Conservation (phyloP, 202 grass and related monocot species). For the Cymbopogon flexuosus region DNA sequence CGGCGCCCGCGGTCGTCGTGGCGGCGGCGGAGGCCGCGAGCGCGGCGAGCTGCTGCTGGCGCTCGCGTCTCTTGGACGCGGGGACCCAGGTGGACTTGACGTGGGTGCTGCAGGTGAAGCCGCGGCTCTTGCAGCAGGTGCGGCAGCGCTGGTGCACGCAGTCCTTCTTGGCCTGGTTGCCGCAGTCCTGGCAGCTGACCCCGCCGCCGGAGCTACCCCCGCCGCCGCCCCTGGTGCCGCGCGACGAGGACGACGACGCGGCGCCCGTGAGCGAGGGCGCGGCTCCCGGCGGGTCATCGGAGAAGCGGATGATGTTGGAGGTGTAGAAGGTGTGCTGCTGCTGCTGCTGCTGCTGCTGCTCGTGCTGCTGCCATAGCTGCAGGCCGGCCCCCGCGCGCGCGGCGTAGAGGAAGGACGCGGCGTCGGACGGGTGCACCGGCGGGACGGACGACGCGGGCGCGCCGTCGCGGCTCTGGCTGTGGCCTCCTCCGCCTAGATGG, state of each 20-base stretch:
- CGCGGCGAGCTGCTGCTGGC: conserved; percentile 53
- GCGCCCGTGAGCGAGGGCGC: conserved; percentile 21
- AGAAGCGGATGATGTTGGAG: conserved; percentile 69
- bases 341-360: conserved; percentile 37
- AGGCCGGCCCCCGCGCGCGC: conserved; percentile 40
- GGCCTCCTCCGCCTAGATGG: conserved; percentile 77
- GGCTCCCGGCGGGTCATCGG: conserved; percentile 52
- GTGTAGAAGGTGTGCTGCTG: conserved; percentile 46
- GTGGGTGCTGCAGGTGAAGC: conserved; percentile 59
- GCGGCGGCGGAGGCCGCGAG: conserved; percentile 37
- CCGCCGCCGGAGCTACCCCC: background rate
- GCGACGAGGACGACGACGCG: conserved; percentile 26
- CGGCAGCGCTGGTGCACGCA: conserved; percentile 73
- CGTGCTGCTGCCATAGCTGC: conserved; percentile 77
- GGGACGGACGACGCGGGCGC: conserved; percentile 23
- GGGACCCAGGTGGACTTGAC: conserved; percentile 86
- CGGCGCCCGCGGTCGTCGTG: conserved; percentile 7
- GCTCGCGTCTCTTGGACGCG: conserved; percentile 72
- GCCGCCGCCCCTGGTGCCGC: conserved; percentile 4
- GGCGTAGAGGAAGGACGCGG: conserved; percentile 46
- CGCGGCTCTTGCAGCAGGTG: conserved; percentile 92
- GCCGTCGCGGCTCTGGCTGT: conserved; percentile 27
- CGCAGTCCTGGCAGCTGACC: conserved; percentile 85
- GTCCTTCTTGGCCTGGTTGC: conserved; percentile 94
- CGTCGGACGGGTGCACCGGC: conserved; percentile 47